Base-by-base conservation (phyloP, 495 filamentous ascomycete genomes). In the Xylaria cubensis region DNA sequence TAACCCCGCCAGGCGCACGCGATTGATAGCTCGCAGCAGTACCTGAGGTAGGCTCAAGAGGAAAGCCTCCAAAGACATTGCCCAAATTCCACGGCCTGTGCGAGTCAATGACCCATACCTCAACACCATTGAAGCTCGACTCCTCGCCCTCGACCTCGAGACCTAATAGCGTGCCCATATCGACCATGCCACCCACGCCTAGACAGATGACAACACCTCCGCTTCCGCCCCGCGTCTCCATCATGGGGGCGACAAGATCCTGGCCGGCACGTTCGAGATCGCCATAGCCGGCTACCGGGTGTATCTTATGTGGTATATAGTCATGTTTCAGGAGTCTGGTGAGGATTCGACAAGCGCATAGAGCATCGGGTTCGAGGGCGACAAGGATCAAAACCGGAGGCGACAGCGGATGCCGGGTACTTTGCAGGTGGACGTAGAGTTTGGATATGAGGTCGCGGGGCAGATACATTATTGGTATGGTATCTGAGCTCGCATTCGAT, bases 271-370 rank as follows among this genome's bases (percentile, higher is more conserved):
- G 89, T 76, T 92, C 85, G 48, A 99, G 90, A 77, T 98, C 96
- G 73, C 89, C 91, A 90, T 98, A 98, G 42, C 96, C 96, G 19
- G 92, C 88, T 46, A 99, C 91, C 5, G 97, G 96, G 75, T 97
- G 93, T 72, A 98, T 97, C 85, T 97, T 98, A 83, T 98, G 95
- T n/a, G 92, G 91, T 74, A 99, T 97, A 79, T 95, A 98, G 85
- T 99, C 96, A 85, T 94, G 92, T 84, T 95, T 97, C 64, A 99
- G 86, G 21, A 98, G 87, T 17, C 90, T 87, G 1, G 96, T 96
- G 19, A 99, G 88, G 67, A 99, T 98, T 64, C 95, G 94, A 77
- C 94, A 95, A 64, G 95, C 97, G 83, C 96, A 98, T 46, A 99
- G 90, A 64, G 95, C 92, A 85, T 99, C 96, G 58, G 95, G 93